Base-by-base conservation (phyloP, 768 basidiomycete species). In the Pilatotrama ljubarskyi region DNA sequence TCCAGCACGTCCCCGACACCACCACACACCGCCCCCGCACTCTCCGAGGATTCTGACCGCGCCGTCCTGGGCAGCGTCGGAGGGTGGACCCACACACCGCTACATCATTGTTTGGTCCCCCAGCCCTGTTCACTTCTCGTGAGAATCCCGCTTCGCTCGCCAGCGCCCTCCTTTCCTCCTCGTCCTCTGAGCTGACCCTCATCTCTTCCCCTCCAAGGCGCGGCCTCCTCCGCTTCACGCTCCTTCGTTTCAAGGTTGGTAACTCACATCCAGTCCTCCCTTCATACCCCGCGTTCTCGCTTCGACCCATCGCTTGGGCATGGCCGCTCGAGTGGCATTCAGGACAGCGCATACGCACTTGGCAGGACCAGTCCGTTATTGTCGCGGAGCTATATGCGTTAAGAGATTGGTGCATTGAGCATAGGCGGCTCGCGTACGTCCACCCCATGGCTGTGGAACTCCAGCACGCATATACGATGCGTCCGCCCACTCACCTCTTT, bases 141-240 rank as follows among this genome's bases (percentile, higher is more conserved):
- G 68, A 66, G 66, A 68, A 65, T 51, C 56, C 64, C 65, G 44
- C 65, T 37, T 59, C 50, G 53, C 52, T 56, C 56, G 50, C 42
- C 52, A 47, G 62, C 61, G 48, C 61, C 73, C 73, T 74, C 78
- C 40, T 47, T 56, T 56, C 58, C 25, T 44, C 42, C 58, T 53
- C 20, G 43, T 53, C 59, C 55, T 61, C 25, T 40, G 53, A 49
- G 79, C 79, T 73, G 64, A 69, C 62, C 49, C 56, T 36, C 61
- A 62, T 62, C 58, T 58, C 58, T 46, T 47, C 54, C 62, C 57
- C 58, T 48, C 67, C 69, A 74, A 84, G 84, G 85, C 78, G 79
- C 84, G 85, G 85, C 85, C 83, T 84, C 85, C 84, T 87, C 84
- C 84, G 84, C 78, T 67, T 70, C 72, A 82, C 84, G 73, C 69